Conservation (phyloP, 768 basidiomycete genomes). For the Kondoa subrosea region DNA sequence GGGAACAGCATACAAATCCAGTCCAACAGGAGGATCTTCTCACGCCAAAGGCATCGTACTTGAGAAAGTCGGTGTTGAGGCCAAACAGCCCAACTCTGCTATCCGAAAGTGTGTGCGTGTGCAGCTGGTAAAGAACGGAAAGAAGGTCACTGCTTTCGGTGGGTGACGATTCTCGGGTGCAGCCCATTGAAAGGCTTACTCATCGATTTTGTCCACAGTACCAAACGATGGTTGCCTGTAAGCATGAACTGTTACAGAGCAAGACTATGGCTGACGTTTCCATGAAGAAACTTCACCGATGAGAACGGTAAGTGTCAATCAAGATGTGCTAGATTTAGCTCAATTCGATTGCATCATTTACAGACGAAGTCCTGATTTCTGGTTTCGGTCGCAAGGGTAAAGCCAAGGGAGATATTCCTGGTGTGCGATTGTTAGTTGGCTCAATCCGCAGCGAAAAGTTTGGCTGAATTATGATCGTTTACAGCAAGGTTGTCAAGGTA, state of each 20-base stretch:
- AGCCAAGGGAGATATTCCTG: slow-evolving; percentile 98
- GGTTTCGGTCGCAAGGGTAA: slow-evolving; percentile 99
- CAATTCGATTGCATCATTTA: no score
- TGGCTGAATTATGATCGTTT: slow-evolving; percentile 97
- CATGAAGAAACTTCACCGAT: not conserved
- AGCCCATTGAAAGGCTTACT: slow-evolving; percentile 82
- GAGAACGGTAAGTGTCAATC: no score
- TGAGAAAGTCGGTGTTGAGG: slow-evolving; percentile 99
- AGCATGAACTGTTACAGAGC: no score
- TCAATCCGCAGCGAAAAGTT: slow-evolving; percentile 29
- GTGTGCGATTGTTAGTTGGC: slow-evolving; percentile 99
- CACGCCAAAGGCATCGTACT: slow-evolving; percentile 99
- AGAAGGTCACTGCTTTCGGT: slow-evolving; percentile 99
- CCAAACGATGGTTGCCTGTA: not conserved
- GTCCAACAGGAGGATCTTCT: slow-evolving; percentile 95
- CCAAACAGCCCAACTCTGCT: slow-evolving; percentile 99
- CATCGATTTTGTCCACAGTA: slow-evolving; percentile 82
- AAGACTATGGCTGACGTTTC: no score
- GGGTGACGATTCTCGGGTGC: slow-evolving; percentile 49
- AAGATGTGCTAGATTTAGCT: no score
- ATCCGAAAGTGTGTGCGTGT: slow-evolving; percentile 99
- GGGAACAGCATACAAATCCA: slow-evolving; percentile 99
- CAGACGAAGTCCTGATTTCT: slow-evolving; percentile 77
- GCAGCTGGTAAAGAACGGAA: slow-evolving; percentile 99
- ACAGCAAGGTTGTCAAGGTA: slow-evolving; percentile 99